These are phyloP conservation scores for Suhomyces vadensis DNA, from an alignment of 805 yeast genomes.

Conservation along the genomic window DNA sequence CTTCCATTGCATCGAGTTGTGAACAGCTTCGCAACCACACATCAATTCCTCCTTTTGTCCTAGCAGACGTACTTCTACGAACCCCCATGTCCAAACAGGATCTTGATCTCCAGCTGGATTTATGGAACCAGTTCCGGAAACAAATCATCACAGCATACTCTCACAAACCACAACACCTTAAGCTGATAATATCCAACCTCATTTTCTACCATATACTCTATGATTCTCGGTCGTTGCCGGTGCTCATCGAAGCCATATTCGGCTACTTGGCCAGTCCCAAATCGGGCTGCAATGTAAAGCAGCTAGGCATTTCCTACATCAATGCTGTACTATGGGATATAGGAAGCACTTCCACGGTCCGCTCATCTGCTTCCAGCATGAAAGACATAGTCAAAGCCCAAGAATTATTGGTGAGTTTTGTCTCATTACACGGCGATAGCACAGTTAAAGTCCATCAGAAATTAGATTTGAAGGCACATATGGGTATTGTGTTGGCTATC, in stretches of 20 bases:
- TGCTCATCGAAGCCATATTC: slow-evolving; percentile 19
- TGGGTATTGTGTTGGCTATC: slow-evolving; percentile 39
- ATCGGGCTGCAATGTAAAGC: slow-evolving; percentile 21
- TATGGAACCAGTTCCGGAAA: slow-evolving; percentile 33
- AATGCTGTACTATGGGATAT: slow-evolving; percentile 31
- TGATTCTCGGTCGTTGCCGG: slow-evolving; percentile 22
- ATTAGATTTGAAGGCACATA: slow-evolving; percentile 31
- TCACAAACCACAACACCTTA: slow-evolving; percentile 19
- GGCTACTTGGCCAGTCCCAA: slow-evolving; percentile 18
- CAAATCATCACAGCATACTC: slow-evolving; percentile 24
- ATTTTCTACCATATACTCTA: slow-evolving; percentile 28
- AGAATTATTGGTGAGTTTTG: slow-evolving; percentile 25
- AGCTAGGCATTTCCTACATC: slow-evolving; percentile 22
- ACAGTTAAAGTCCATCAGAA: slow-evolving; percentile 14
- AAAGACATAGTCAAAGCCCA: slow-evolving; percentile 26
- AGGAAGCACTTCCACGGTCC: slow-evolving; percentile 16
- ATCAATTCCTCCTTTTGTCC: slow-evolving; percentile 40
- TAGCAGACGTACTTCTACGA: slow-evolving; percentile 39
- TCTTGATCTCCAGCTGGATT: slow-evolving; percentile 33
- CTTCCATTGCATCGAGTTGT: slow-evolving; percentile 35
- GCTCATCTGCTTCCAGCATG: slow-evolving; percentile 1
- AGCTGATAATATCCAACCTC: slow-evolving; percentile 26
- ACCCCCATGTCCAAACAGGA: slow-evolving; percentile 36
- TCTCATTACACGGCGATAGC: slow-evolving; percentile 11
- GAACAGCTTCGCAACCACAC: slow-evolving; percentile 25